Evolutionary conservation across 176 grass and related monocot genomes (phyloP).

Genomic region (Chloris gayana): DNA sequence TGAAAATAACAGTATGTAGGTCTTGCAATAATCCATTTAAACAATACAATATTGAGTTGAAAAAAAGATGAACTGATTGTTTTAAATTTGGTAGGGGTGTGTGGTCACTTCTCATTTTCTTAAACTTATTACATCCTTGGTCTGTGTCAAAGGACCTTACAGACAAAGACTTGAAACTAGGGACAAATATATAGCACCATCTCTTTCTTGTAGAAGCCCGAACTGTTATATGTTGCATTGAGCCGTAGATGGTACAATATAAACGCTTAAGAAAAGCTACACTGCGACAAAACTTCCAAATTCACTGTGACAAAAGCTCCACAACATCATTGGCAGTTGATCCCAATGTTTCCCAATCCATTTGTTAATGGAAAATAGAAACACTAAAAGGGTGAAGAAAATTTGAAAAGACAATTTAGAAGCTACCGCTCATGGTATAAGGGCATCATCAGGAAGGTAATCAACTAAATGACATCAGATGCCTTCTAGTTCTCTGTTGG

Average conservation of each 20-base stretch:
- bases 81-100: background rate
- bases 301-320: background rate
- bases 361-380: constrained; percentile 20
- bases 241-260: too few species aligned
- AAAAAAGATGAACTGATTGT: background rate
- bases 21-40: background rate
- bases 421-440: background rate
- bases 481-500: background rate
- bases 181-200: background rate
- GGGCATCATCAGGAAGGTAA: background rate
- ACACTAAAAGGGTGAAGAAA: too few species aligned
- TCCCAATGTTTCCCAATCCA: background rate
- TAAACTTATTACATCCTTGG: background rate
- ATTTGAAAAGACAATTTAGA: background rate
- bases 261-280: background rate
- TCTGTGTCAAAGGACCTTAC: background rate
- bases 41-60: background rate
- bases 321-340: background rate
- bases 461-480: too few species aligned
- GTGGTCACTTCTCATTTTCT: background rate
- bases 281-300: background rate
- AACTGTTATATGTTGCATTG: background rate
- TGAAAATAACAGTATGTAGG: background rate
- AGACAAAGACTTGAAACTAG: background rate
- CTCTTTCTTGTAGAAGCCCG: background rate